phyloP scores from a whole-genome alignment of 257 asterid species.

The Sherardia arvensis region DNA sequence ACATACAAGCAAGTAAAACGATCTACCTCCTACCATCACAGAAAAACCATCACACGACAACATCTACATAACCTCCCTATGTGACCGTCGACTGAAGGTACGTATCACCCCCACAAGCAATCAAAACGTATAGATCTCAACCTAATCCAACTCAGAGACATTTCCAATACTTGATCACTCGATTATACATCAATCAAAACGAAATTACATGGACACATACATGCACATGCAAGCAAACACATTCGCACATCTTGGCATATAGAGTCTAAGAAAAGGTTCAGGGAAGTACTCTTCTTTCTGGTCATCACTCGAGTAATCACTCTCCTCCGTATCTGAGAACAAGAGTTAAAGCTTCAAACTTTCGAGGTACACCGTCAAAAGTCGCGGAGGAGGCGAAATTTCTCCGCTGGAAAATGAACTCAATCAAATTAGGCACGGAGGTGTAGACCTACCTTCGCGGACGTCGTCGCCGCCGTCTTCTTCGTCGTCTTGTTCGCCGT shows the following conservation, averaged over 20 bases:
- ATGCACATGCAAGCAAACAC: slow-evolving; percentile 15
- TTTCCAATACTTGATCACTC: slow-evolving; percentile 7
- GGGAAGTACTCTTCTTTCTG: slow-evolving; percentile 64
- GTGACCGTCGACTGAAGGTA: not conserved
- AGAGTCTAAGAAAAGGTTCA: slow-evolving; percentile 13
- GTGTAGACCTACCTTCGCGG: not conserved
- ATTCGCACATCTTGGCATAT: slow-evolving; percentile 14
- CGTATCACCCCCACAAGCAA: slow-evolving; percentile 3
- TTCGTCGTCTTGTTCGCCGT: slow-evolving; percentile 33
- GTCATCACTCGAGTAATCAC: slow-evolving; percentile 41
- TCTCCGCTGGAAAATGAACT: slow-evolving; percentile 12
- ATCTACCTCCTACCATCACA: not conserved
- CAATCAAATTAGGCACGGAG: slow-evolving; percentile 22
- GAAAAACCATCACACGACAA: not conserved
- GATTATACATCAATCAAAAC: slow-evolving; percentile 5
- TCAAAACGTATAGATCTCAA: slow-evolving; percentile 16
- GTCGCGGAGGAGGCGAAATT: slow-evolving; percentile 2
- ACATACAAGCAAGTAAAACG: not conserved
- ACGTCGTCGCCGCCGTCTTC: slow-evolving; percentile 33
- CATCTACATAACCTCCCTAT: not conserved
- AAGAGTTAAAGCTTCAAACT: slow-evolving; percentile 13
- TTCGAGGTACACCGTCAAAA: slow-evolving; percentile 26
- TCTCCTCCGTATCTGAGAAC: slow-evolving; percentile 70
- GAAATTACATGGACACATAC: slow-evolving; percentile 13
- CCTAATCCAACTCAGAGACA: not conserved